A percentile compares a stretch with the other conserved stretches of the same genome.
These are phyloP conservation scores for Coemansia brasiliensis DNA, from an alignment of 192 early-diverging fungal species.

Conservation along the genomic window DNA sequence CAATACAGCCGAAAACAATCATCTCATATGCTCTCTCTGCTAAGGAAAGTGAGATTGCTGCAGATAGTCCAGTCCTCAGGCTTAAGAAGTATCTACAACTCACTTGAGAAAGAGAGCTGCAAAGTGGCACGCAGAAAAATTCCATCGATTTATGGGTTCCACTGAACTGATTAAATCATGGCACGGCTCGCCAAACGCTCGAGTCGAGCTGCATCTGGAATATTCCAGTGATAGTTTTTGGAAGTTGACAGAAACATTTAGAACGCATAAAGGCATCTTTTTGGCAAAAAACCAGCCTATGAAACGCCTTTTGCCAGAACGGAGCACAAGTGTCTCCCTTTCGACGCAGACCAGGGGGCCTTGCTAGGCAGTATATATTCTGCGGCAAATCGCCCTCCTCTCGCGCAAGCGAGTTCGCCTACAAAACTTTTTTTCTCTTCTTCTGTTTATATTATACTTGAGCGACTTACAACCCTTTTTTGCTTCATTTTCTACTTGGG, in stretches of 20 bases:
- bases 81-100: neutral
- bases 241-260: neutral
- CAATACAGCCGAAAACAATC: neutral
- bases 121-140: neutral
- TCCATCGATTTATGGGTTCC: neutral
- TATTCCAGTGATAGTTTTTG: neutral
- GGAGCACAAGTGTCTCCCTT: neutral
- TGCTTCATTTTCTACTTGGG: constrained; percentile 1
- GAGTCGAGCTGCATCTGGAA: neutral
- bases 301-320: neutral
- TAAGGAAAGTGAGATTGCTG: neutral
- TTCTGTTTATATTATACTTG: constrained; percentile 25
- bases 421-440: neutral
- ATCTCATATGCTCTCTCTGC: constrained; percentile 11
- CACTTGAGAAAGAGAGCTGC: neutral
- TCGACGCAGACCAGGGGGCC: neutral
- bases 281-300: neutral
- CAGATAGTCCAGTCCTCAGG: neutral
- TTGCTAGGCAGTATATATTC: constrained; percentile 1
- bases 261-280: constrained; percentile 13
- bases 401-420: neutral
- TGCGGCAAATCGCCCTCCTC: neutral
- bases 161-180: neutral
- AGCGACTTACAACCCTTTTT: constrained; percentile 2
- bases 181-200: neutral